Base-by-base conservation (phyloP, 352 stramenopile genomes). In the Globisporangium perplexum region DNA sequence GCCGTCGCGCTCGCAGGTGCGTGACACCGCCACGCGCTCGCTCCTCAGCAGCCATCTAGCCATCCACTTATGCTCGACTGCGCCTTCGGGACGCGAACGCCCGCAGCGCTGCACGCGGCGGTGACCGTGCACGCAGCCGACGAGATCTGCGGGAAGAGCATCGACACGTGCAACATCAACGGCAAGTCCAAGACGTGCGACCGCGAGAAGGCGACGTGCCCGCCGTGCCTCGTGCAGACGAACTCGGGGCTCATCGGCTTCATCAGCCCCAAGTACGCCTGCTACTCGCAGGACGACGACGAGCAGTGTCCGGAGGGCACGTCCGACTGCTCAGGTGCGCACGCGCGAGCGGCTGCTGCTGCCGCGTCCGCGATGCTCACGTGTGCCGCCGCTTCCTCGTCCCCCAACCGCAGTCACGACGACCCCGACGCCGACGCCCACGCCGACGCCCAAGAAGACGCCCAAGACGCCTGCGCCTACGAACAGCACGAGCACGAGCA, bases 141-240 rank as follows among this genome's bases (percentile, higher is more conserved):
- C 30, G 50, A 50, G 4, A 62, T 79, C n/a, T 81, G 70, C 44
- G 60, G 10, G 31, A 68, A 55, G 0, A 52, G 73, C 23, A 66
- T 71, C 44, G 10, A 23, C 22, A 52, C 52, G 33, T 84, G 73
- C 62, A 77, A 77, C 45, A 63, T 79, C 55, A 64, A 81, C 31
- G 71, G 69, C 22, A 66, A 60, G n/a, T 64, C 60, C 10, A 80
- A 74, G 51, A 61, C 72, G 15, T 86, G 74, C 57, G 52, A 83
- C 59, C 70, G 69, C 20, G 66, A 59, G 7, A 59, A 66, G 42
- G 65, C 65, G 41, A 70, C 62, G 35, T 86, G 74, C 51, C 66
- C 75, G n/a, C 69, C 57, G 31, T 86, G 74, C 35, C 22, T 86
- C 23, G 55, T 30, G 23, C 54, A 71, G 50, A 61, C 58, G 31